Evolutionary conservation across 2,329 filamentous ascomycete genomes (phyloP), one percentile per base, ranked within the genome.

Genomic region (Ceratocystis eucalypticola): DNA sequence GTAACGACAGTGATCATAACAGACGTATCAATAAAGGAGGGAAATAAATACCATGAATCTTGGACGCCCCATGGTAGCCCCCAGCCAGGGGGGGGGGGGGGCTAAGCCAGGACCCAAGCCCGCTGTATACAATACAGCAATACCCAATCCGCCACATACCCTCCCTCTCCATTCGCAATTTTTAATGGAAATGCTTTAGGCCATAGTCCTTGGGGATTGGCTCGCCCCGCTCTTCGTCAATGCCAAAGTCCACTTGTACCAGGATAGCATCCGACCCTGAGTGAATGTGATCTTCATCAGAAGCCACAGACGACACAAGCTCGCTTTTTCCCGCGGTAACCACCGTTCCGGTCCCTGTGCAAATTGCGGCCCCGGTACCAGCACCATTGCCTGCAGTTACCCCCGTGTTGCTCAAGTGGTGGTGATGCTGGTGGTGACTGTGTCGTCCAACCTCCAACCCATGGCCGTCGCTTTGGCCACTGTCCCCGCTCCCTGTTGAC

Each of bases 211-310:
- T 66, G 20, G 66, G 57, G 20, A 65, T 55, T 17, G 67, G 67
- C 45, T 53, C 46, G 12, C 67, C 46, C 53, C 61, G 44, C 64
- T 69, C 15, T 44, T 76, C 73, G 28, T 75, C 72, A 22, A 76
- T 66, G n/a, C 72, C 70, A 65, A 76, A 75, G n/a, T 75, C 75
- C 46, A 76, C 71, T 57, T 73, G 71, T 8, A 76, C 74, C 53
- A 75, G 68, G 25, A 76, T 76, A 0, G 73, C 74, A 46, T 75
- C 73, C 0, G 70, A 64, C 1, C 67, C 67, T 7, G 67, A 53
- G 22, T 61, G 59, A 41, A 65, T 63, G 10, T 41, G 61, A 28
- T 65, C 46, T 28, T 66, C 41, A 15, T 65, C 55, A 6, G 45
- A 44, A 25, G 25, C 70, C 70, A 55, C 70, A 70, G 67, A 68